A percentile compares a stretch with the other conserved stretches of the same genome.
Evolutionary conservation across 202 grass and related monocot species (phyloP).

Genomic region (Dendrocalamus latiflorus): DNA sequence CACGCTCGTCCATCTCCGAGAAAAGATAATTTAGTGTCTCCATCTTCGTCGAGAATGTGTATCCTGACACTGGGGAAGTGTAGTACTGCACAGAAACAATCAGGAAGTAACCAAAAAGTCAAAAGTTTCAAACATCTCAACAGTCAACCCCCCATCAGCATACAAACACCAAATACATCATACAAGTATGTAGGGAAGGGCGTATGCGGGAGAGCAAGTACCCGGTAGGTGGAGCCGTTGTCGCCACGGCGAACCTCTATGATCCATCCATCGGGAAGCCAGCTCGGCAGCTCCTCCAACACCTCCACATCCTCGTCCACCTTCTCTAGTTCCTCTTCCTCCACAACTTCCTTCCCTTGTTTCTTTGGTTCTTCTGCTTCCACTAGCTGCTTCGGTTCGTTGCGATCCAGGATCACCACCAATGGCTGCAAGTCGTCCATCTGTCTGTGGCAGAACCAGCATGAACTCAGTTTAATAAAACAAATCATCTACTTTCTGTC

Average conservation of each 20-base stretch:
- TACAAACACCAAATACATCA: neutral
- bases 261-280: constrained; percentile 67
- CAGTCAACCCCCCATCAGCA: neutral
- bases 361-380: neutral
- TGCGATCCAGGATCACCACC: neutral
- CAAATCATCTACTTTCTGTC: too few species aligned
- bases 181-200: neutral
- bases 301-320: neutral
- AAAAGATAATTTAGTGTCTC: constrained; percentile 43
- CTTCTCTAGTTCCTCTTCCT: neutral
- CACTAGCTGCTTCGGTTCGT: neutral
- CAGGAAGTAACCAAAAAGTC: neutral
- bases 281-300: constrained; percentile 22
- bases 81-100: constrained; percentile 47
- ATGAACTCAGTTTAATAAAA: too few species aligned
- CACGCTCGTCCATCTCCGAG: constrained; percentile 20
- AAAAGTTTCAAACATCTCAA: neutral
- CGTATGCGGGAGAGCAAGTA: neutral
- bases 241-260: constrained; percentile 33
- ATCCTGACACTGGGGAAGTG: constrained; percentile 47
- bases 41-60: constrained; percentile 46
- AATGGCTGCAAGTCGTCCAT: too few species aligned
- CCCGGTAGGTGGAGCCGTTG: constrained; percentile 13
- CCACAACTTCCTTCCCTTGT: neutral
- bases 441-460: too few species aligned